phyloP scores from a whole-genome alignment of 208 protist genomes.

The Crithidia acanthocephali region DNA sequence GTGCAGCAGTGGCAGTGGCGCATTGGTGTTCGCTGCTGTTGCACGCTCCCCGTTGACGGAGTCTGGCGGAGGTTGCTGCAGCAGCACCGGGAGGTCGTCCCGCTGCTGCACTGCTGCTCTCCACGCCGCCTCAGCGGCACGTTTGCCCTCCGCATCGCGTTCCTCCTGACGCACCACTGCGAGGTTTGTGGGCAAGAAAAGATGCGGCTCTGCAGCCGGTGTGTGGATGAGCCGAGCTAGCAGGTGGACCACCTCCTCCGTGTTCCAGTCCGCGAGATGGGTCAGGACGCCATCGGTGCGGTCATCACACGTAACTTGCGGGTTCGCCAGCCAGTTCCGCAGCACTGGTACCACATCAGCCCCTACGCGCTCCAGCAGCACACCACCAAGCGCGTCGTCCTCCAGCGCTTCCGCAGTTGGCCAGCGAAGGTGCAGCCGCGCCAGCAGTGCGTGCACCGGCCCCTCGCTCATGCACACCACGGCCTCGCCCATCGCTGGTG shows the following conservation, averaged over 20 bases:
- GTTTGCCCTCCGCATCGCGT: conserved; percentile 10
- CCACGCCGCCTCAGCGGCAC: conserved; percentile 29
- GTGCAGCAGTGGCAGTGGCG: conserved; percentile 18
- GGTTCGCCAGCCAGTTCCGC: conserved; percentile 29
- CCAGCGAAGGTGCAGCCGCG: conserved; percentile 28
- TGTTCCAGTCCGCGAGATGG: conserved; percentile 34
- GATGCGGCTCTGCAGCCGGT: background rate
- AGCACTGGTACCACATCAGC: conserved; percentile 20
- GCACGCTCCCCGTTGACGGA: background rate
- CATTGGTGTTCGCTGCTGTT: background rate
- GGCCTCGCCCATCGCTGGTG: conserved; percentile 22
- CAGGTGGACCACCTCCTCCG: conserved; percentile 20
- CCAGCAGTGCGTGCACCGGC: conserved; percentile 31
- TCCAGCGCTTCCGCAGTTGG: conserved; percentile 27
- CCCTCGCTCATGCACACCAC: conserved; percentile 36
- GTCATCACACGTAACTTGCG: conserved; percentile 26
- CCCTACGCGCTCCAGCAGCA: conserved; percentile 26
- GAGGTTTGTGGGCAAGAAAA: conserved; percentile 13
- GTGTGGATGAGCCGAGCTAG: background rate
- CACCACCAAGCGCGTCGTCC: conserved; percentile 28
- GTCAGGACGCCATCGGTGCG: conserved; percentile 13
- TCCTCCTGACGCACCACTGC: conserved; percentile 7
- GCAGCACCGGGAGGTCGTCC: conserved; percentile 13
- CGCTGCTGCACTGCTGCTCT: conserved; percentile 14
- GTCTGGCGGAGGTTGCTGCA: background rate